Evolutionary conservation across 495 filamentous ascomycete genomes (phyloP).

Genomic region (Aspergillus leporis): DNA sequence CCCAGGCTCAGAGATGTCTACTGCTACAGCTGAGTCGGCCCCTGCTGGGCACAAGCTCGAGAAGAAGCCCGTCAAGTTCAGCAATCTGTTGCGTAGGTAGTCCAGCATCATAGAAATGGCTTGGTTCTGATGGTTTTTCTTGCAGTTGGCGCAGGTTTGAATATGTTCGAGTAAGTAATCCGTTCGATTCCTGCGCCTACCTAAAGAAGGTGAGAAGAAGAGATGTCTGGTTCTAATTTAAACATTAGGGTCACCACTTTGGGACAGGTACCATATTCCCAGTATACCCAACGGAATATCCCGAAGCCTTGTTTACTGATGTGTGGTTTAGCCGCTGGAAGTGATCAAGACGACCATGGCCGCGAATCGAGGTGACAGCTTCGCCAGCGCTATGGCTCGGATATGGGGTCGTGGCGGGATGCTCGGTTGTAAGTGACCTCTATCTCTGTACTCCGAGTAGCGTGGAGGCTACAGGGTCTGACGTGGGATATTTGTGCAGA

Average conservation of each 20-base stretch:
- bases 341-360: conserved; percentile 99
- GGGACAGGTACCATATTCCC: conserved; percentile 63
- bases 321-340: conserved; percentile 73
- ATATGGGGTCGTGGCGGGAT: conserved; percentile 94
- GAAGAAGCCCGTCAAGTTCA: conserved; percentile 99
- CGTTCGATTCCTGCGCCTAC: neutral
- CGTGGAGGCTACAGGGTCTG: conserved; percentile 19
- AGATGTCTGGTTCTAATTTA: conserved; percentile 14
- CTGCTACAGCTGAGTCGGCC: conserved; percentile 55
- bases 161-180: conserved; percentile 85
- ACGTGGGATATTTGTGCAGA: conserved; percentile 52
- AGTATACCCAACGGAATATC: neutral
- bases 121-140: conserved; percentile 10
- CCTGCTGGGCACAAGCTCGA: conserved; percentile 57
- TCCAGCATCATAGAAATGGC: conserved; percentile 17
- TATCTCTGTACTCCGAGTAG: conserved; percentile 18
- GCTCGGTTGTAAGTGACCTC: conserved; percentile 80
- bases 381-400: conserved; percentile 74
- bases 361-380: conserved; percentile 88
- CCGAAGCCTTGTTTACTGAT: conserved; percentile 21
- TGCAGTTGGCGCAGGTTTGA: conserved; percentile 86
- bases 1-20: conserved; percentile 49
- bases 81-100: conserved; percentile 81
- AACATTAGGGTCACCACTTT: conserved; percentile 75
- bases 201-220: neutral